phyloP scores from a whole-genome alignment of 2,329 filamentous ascomycete species.

The Ophiocordyceps robertsii region DNA sequence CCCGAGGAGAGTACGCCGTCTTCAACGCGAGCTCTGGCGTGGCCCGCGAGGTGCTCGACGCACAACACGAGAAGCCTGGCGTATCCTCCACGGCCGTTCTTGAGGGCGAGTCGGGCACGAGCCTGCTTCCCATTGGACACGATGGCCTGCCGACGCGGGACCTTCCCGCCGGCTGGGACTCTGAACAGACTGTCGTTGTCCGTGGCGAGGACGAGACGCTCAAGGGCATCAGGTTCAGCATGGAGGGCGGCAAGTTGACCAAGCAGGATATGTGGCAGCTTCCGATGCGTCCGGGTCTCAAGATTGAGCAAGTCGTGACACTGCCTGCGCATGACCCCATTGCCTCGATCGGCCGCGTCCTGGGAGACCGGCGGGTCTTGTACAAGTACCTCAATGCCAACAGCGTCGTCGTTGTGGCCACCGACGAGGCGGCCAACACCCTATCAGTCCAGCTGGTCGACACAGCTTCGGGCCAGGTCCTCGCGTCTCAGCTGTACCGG shows the following conservation, averaged over 20 bases:
- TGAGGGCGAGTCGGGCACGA: slow-evolving; percentile 36
- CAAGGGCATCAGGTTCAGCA: slow-evolving; percentile 39
- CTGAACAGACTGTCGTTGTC: slow-evolving; percentile 41
- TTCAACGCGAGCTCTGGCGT: slow-evolving; percentile 40
- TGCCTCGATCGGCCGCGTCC: slow-evolving; percentile 86
- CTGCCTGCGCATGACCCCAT: slow-evolving; percentile 70
- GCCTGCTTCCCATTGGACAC: slow-evolving; percentile 37
- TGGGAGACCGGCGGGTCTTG: slow-evolving; percentile 81
- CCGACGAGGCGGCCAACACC: slow-evolving; percentile 41
- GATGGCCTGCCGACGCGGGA: slow-evolving; percentile 32
- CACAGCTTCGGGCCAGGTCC: slow-evolving; percentile 67
- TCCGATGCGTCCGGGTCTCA: slow-evolving; percentile 48
- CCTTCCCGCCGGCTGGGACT: slow-evolving; percentile 29
- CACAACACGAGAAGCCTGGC: slow-evolving; percentile 1
- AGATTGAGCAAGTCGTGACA: slow-evolving; percentile 53
- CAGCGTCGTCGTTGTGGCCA: slow-evolving; percentile 60
- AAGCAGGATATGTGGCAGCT: slow-evolving; percentile 60
- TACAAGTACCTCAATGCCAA: slow-evolving; percentile 97
- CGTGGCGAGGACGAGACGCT: slow-evolving; percentile 34
- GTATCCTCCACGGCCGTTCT: slow-evolving; percentile 34
- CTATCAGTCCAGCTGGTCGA: slow-evolving; percentile 73
- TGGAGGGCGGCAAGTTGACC: slow-evolving; percentile 24
- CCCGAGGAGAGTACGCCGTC: slow-evolving; percentile 48
- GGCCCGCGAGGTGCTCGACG: slow-evolving; percentile 24
- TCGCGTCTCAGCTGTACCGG: slow-evolving; percentile 56